phyloP scores from a whole-genome alignment of 352 stramenopile species.

The Globisporangium megalacanthum region DNA sequence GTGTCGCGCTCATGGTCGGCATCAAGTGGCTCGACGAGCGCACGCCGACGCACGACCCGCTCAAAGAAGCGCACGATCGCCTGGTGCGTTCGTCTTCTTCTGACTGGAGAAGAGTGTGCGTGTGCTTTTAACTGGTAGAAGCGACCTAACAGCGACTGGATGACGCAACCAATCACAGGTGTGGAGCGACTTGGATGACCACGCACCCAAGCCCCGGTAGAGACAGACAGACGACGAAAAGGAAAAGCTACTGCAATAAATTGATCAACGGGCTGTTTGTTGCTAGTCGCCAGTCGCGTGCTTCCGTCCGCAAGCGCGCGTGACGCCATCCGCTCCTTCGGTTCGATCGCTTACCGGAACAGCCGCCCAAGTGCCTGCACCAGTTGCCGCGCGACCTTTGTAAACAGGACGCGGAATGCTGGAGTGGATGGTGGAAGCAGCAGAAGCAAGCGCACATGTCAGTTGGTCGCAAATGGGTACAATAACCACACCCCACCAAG shows the following conservation, averaged over 20 bases:
- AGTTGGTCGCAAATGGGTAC: neutral
- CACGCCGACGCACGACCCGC: slow-evolving; percentile 34
- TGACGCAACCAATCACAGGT: slow-evolving; percentile 19
- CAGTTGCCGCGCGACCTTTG: slow-evolving; percentile 59
- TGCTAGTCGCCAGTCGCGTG: neutral
- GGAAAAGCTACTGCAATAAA: neutral
- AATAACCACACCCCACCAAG: neutral
- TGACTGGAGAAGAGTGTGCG: neutral
- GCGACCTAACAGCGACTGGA: no score
- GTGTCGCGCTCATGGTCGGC: slow-evolving; percentile 44
- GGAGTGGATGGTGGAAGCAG: neutral
- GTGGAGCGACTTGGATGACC: slow-evolving; percentile 63
- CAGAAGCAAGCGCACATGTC: neutral
- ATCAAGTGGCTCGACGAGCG: slow-evolving; percentile 74
- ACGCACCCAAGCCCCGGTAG: slow-evolving; percentile 14
- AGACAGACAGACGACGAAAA: slow-evolving; percentile 4
- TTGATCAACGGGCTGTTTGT: neutral
- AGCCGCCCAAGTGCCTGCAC: slow-evolving; percentile 51
- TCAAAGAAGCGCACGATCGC: slow-evolving; percentile 27
- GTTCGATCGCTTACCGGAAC: slow-evolving; percentile 30
- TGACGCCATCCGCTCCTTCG: neutral
- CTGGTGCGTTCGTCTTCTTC: slow-evolving; percentile 30
- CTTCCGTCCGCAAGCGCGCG: neutral
- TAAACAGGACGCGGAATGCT: slow-evolving; percentile 63
- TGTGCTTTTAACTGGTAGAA: neutral